Conservation (phyloP, 169 alveolate species). For the Neospora caninum region DNA sequence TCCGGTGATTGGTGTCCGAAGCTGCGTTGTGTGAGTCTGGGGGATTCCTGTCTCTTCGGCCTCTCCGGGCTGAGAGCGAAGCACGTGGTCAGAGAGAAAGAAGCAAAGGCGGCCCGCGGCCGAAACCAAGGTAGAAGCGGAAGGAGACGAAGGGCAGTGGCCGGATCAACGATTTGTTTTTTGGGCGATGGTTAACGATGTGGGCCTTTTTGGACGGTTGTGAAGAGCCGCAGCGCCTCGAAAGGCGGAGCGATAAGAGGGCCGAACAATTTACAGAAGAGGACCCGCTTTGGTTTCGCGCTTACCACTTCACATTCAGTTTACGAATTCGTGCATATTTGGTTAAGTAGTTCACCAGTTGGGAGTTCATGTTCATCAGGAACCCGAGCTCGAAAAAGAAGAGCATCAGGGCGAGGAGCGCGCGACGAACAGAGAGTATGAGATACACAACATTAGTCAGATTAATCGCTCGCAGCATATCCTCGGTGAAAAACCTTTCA, state of each 20-base stretch:
- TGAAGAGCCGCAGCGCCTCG: too few species aligned
- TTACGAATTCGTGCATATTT: slow-evolving; percentile 43
- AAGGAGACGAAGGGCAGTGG: too few species aligned
- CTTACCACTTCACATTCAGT: slow-evolving; percentile 56
- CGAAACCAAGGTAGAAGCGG: too few species aligned
- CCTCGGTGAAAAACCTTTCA: slow-evolving; percentile 31
- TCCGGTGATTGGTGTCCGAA: too few species aligned
- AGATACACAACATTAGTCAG: slow-evolving; percentile 38
- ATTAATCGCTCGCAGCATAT: slow-evolving; percentile 28
- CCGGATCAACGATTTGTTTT: too few species aligned
- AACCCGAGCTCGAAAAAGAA: slow-evolving; percentile 63
- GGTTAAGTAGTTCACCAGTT: slow-evolving; percentile 55
- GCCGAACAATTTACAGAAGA: too few species aligned
- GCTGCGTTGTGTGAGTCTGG: too few species aligned
- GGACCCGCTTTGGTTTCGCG: background rate
- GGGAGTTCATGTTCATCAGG: slow-evolving; percentile 53
- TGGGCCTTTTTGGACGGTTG: too few species aligned
- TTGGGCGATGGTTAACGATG: too few species aligned
- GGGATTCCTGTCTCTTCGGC: too few species aligned
- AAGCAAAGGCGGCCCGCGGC: background rate
- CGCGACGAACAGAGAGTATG: slow-evolving; percentile 42
- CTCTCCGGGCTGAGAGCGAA: background rate
- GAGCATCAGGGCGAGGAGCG: slow-evolving; percentile 39
- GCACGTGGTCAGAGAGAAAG: background rate
- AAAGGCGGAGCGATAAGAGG: too few species aligned